phyloP scores from a whole-genome alignment of 2,329 filamentous ascomycete genomes.

The Trichoderma cornu-damae region DNA sequence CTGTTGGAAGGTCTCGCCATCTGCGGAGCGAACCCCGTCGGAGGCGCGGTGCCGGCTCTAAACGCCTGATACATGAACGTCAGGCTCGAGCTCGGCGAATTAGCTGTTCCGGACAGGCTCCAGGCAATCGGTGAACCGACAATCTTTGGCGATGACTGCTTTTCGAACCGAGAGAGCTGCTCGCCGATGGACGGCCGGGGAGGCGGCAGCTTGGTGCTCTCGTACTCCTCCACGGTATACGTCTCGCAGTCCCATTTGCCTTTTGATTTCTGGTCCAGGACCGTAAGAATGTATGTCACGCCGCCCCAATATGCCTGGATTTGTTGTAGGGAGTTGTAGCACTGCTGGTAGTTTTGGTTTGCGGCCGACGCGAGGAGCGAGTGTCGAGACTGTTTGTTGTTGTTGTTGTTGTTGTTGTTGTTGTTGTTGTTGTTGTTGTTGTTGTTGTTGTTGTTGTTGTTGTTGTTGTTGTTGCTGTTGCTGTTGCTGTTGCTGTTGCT shows the following conservation, averaged over 20 bases:
- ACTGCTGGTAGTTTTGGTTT: conserved; percentile 80
- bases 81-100: conserved; percentile 77
- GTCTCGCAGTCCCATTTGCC: conserved; percentile 75
- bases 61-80: conserved; percentile 70
- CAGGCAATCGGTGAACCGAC: conserved; percentile 60
- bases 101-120: conserved; percentile 82
- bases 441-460: conserved; percentile 27
- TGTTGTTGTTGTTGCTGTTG: conserved; percentile 20
- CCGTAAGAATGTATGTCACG: conserved; percentile 79
- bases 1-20: conserved; percentile 36
- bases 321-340: conserved; percentile 76
- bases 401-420: conserved; percentile 18
- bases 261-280: conserved; percentile 80
- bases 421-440: conserved; percentile 34
- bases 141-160: conserved; percentile 46
- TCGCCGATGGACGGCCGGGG: conserved; percentile 32
- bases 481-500: no score
- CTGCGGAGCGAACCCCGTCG: background rate
- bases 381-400: conserved; percentile 54
- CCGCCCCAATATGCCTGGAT: conserved; percentile 84
- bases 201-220: conserved; percentile 56
- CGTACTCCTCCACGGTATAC: conserved; percentile 68
- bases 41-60: conserved; percentile 15
- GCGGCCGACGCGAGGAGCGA: conserved; percentile 73
- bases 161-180: conserved; percentile 42